phyloP scores from a whole-genome alignment of 2,329 filamentous ascomycete genomes.

The Fusarium sp. region DNA sequence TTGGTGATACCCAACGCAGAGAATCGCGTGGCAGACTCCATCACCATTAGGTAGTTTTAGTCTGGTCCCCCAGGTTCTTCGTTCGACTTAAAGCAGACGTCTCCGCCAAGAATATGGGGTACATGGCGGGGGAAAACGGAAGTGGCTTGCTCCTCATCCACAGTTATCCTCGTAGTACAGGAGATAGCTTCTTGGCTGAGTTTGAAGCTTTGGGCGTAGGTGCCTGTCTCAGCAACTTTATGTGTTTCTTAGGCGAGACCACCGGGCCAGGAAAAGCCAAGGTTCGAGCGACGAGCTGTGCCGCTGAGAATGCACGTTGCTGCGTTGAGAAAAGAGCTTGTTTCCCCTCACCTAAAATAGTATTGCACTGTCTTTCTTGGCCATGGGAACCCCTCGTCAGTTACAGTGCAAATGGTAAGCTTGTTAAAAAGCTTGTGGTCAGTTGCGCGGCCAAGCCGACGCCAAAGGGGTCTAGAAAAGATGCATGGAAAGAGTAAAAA shows the following conservation, averaged over 20 bases:
- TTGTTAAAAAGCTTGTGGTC: slow-evolving; percentile 32
- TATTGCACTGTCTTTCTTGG: slow-evolving; percentile 6
- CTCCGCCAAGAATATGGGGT: slow-evolving; percentile 36
- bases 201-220: not conserved
- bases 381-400: slow-evolving; percentile 11
- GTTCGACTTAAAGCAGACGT: not conserved
- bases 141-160: slow-evolving; percentile 22
- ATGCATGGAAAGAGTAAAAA: slow-evolving; percentile 26
- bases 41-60: not conserved
- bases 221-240: not conserved
- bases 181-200: not conserved
- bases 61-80: slow-evolving; percentile 1
- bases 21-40: slow-evolving; percentile 2
- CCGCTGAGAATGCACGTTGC: slow-evolving; percentile 18
- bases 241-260: not conserved
- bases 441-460: slow-evolving; percentile 28
- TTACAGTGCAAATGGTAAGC: slow-evolving; percentile 13
- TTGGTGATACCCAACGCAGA: slow-evolving; percentile 10
- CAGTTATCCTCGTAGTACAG: not conserved
- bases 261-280: slow-evolving; percentile 2
- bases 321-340: slow-evolving; percentile 22
- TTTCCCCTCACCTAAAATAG: slow-evolving; percentile 19
- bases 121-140: slow-evolving; percentile 30
- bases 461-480: slow-evolving; percentile 17
- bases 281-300: slow-evolving; percentile 11